These are phyloP conservation scores for Neurospora tetraspora DNA, from an alignment of 495 filamentous ascomycete species.

Conservation along the genomic window DNA sequence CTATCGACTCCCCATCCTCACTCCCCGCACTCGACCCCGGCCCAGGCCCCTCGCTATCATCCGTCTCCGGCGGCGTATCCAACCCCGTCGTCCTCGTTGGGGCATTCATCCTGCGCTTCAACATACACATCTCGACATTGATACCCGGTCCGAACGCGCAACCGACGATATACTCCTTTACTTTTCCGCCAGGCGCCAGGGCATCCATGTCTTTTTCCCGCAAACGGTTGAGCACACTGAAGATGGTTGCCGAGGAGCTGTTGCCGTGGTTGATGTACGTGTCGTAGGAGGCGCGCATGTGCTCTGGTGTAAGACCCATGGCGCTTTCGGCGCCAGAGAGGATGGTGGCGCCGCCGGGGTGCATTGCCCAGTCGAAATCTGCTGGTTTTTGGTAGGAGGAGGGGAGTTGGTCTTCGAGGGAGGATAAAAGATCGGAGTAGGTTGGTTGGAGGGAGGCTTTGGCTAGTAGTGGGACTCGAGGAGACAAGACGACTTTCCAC, in stretches of 20 bases:
- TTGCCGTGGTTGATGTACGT: conserved; percentile 56
- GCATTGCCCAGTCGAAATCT: conserved; percentile 61
- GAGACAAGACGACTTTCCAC: conserved; percentile 53
- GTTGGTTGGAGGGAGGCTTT: conserved; percentile 36
- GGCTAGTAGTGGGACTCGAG: conserved; percentile 44
- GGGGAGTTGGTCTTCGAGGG: conserved; percentile 29
- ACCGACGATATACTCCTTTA: conserved; percentile 47
- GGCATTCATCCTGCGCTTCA: conserved; percentile 32
- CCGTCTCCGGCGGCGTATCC: conserved; percentile 36
- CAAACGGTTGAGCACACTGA: conserved; percentile 49
- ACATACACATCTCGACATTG: conserved; percentile 50
- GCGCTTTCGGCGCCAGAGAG: conserved; percentile 48
- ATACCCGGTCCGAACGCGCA: conserved; percentile 59
- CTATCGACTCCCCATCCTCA: conserved; percentile 21
- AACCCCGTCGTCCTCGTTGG: conserved; percentile 13
- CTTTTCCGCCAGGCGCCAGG: conserved; percentile 32
- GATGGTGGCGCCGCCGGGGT: conserved; percentile 56
- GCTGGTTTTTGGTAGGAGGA: conserved; percentile 27
- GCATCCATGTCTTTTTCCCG: conserved; percentile 48
- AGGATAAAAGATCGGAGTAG: conserved; percentile 37
- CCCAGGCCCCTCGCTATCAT: conserved; percentile 28
- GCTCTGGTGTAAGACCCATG: conserved; percentile 43
- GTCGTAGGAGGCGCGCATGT: conserved; percentile 52
- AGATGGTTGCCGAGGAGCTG: conserved; percentile 49
- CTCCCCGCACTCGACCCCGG: conserved; percentile 19